phyloP scores from a whole-genome alignment of 108 stramenopile species.

The Mayamaea pseudoterrestris region DNA sequence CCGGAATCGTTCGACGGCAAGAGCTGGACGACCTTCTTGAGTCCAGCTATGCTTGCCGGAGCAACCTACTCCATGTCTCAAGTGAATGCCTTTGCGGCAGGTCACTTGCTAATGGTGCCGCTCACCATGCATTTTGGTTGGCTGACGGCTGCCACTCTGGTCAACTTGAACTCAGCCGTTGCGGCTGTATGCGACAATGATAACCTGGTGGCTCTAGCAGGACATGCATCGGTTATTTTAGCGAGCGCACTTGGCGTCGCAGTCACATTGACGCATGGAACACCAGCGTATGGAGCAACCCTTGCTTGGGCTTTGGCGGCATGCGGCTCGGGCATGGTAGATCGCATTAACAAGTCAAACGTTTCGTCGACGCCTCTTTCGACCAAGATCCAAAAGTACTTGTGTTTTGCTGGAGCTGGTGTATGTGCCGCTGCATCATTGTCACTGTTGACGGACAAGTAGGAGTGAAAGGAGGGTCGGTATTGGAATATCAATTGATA shows the following conservation, averaged over 20 bases:
- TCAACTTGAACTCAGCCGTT: conserved; percentile 50
- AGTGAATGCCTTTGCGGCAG: conserved; percentile 20
- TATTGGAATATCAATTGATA: too few relatives aligned
- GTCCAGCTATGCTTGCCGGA: conserved; percentile 32
- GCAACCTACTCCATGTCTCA: conserved; percentile 47
- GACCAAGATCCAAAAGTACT: too few relatives aligned
- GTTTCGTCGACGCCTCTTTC: too few relatives aligned
- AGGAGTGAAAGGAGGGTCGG: too few relatives aligned
- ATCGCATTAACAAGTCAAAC: too few relatives aligned
- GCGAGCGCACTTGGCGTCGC: conserved; percentile 51
- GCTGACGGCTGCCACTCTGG: conserved; percentile 57
- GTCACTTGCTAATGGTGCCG: conserved; percentile 29
- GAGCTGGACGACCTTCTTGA: conserved; percentile 41
- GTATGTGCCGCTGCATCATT: too few relatives aligned
- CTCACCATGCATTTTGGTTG: conserved; percentile 63
- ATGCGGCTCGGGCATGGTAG: conserved; percentile 37
- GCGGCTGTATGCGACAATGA: too few relatives aligned
- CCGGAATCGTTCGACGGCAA: conserved; percentile 39
- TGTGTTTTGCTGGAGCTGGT: too few relatives aligned
- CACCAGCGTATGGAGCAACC: conserved; percentile 46
- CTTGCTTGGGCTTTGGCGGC: conserved; percentile 72
- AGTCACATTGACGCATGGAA: conserved; percentile 11
- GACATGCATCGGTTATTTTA: conserved; percentile 41
- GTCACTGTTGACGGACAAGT: too few relatives aligned
- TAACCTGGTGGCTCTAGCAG: too few relatives aligned